These are phyloP conservation scores for Eucalyptus pumila DNA, from an alignment of 345 rosid species.

Conservation along the genomic window DNA sequence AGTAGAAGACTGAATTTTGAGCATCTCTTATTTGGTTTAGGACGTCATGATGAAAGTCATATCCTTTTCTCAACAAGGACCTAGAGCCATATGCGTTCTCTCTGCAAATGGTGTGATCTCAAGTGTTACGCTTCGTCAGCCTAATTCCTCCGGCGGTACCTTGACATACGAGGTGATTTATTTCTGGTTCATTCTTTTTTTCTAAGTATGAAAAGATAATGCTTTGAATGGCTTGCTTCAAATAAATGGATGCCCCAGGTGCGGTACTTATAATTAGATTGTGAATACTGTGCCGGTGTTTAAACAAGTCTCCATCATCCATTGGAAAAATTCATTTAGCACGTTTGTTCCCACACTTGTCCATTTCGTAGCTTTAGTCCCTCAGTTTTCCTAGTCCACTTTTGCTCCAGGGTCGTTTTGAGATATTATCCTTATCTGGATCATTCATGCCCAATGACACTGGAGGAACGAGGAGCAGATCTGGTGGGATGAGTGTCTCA, in stretches of 20 bases:
- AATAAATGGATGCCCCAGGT: neutral
- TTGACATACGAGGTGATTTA: slow-evolving; percentile 80
- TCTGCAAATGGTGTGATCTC: slow-evolving; percentile 93
- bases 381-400: neutral
- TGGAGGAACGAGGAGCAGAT: slow-evolving; percentile 79
- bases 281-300: neutral
- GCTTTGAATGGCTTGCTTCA: neutral
- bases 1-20: neutral
- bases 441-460: slow-evolving; percentile 92
- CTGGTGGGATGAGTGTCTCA: slow-evolving; percentile 98
- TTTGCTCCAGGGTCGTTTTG: slow-evolving; percentile 83
- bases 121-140: slow-evolving; percentile 93
- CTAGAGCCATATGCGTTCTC: slow-evolving; percentile 86
- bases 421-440: slow-evolving; percentile 88
- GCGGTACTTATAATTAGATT: neutral
- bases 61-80: slow-evolving; percentile 99
- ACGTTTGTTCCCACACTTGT: neutral
- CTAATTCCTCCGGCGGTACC: slow-evolving; percentile 98
- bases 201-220: neutral
- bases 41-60: slow-evolving; percentile 95
- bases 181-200: neutral
- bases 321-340: neutral
- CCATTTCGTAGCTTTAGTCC: neutral
- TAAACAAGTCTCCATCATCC: neutral
- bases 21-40: slow-evolving; percentile 19